A percentile compares a stretch with the other conserved stretches of the same genome.
Evolutionary conservation across 306 rosid genomes (phyloP).

Genomic region (Cucumis sativus): Cucumber_9930_V3 NC_026655.2:2080501-2081000

Average conservation of each 20-base stretch:
- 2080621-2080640: slow-evolving; percentile 1
- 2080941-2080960: slow-evolving; percentile 13
- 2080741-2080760: neutral
- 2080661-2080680: neutral
- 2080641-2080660: neutral
- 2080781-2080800: neutral
- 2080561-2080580: slow-evolving; percentile 31
- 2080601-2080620: slow-evolving; percentile 63
- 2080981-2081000: slow-evolving; percentile 26
- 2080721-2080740: neutral
- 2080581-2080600: slow-evolving; percentile 52
- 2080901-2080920: slow-evolving; percentile 34
- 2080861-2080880: slow-evolving; percentile 41
- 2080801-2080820: neutral
- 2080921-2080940: slow-evolving; percentile 22
- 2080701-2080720: neutral
- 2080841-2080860: neutral
- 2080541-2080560: slow-evolving; percentile 35
- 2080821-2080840: neutral
- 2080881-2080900: slow-evolving; percentile 25
- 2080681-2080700: neutral
- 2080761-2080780: neutral
- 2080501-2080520: slow-evolving; percentile 19
- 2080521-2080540: slow-evolving; percentile 41
- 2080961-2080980: slow-evolving; percentile 15